phyloP scores from a whole-genome alignment of 306 rosid species.

The Vigna angularis region DNA sequence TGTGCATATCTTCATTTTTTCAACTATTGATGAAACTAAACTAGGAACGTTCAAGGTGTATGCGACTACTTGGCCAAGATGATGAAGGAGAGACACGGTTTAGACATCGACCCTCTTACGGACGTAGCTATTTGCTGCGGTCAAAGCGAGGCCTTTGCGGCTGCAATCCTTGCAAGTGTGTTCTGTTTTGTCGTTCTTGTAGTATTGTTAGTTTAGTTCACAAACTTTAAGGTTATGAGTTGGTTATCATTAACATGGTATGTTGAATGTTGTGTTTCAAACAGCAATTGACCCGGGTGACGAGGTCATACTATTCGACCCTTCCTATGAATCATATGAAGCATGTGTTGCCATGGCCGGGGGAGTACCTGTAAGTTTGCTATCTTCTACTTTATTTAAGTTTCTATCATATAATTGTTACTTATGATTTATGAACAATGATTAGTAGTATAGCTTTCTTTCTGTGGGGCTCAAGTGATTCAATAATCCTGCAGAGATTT shows the following conservation, averaged over 20 bases:
- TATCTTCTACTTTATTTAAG: slow-evolving; percentile 29
- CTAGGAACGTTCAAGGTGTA: slow-evolving; percentile 82
- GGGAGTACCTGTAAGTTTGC: slow-evolving; percentile 75
- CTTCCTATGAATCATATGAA: slow-evolving; percentile 72
- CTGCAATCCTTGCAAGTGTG: slow-evolving; percentile 73
- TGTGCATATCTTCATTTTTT: neutral
- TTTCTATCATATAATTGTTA: neutral
- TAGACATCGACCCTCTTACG: slow-evolving; percentile 73
- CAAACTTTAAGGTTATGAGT: neutral
- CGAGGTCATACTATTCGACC: slow-evolving; percentile 77
- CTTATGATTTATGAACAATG: neutral
- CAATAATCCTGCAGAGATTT: no score
- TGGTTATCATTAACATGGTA: neutral
- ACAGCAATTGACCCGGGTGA: slow-evolving; percentile 83
- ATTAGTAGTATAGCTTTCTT: neutral
- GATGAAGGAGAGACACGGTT: slow-evolving; percentile 71
- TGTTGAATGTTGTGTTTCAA: slow-evolving; percentile 41
- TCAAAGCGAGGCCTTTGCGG: slow-evolving; percentile 85
- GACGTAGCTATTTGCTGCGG: slow-evolving; percentile 86
- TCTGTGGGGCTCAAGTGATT: neutral
- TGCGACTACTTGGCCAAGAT: slow-evolving; percentile 66
- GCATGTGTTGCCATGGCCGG: slow-evolving; percentile 71
- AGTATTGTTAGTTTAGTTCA: slow-evolving; percentile 6
- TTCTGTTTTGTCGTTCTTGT: neutral
- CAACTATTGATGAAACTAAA: neutral